Evolutionary conservation across 2,329 filamentous ascomycete genomes (phyloP), one percentile per base, ranked within the genome.

Genomic region (Orbilia javanica): DNA sequence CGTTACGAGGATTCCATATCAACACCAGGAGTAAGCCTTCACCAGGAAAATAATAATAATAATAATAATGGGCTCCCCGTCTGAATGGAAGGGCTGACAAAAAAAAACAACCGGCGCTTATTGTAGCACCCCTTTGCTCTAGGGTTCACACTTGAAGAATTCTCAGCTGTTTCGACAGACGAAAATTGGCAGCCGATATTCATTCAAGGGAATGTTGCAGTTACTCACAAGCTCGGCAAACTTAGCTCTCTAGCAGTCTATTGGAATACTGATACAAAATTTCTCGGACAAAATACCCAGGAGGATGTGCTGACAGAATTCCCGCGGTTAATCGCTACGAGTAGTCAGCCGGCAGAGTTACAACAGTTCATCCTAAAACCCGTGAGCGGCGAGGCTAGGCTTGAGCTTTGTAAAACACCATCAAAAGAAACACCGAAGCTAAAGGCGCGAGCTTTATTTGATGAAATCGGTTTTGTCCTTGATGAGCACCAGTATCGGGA

Each of bases 401-500:
- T 99, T 25, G 94, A 97, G 82, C 89, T 99, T 82, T 93, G 97
- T 86, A 99, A 99, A 85, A 94, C 93, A 0, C 94, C 93, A 27
- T 92, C 93, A 81, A 85, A 89, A 29, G 90, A 93, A 72, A 87
- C 89, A 15, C 93, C 96, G 1, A 96, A 95, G 82, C 91, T 96
- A 86, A 98, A 97, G 84, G 93, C 94, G 29, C 92, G 92, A 44
- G 85, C 99, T 18, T 86, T 98, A 1, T 99, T 99, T 81, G 95
- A 99, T 82, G 96, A 99, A 83, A 94, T 99, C 74, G 96, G 96
- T 63, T 91, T 99, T 80, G 93, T 98, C n/a, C 88, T 99, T 34
- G 96, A 99, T 81, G 95, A 99, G 80, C 90, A 97, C 80, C 96
- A 99, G 83, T 99, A 99, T 83, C 92, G 96, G 31, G 96, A 99